A percentile compares a stretch with the other conserved stretches of the same genome.
Evolutionary conservation across 768 basidiomycete genomes (phyloP).

Genomic region (Termitomyces heimii): DNA sequence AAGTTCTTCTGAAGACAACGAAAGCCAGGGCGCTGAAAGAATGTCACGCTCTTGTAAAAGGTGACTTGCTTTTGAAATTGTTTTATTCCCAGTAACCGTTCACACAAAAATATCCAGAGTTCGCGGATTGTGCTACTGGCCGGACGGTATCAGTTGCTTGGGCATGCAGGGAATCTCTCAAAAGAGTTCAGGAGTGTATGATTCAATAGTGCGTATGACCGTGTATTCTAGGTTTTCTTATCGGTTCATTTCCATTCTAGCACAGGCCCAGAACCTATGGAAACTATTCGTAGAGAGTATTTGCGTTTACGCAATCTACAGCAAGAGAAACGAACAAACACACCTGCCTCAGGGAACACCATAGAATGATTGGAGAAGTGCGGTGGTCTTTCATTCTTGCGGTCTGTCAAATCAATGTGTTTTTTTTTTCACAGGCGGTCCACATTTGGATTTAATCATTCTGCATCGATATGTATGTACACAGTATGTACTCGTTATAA

Average conservation of each 20-base stretch:
- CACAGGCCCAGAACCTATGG: slow-evolving; percentile 72
- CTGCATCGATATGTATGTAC: background rate
- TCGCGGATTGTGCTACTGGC: slow-evolving; percentile 79
- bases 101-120: slow-evolving; percentile 41
- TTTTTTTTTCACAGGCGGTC: background rate
- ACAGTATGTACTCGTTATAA: background rate
- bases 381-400: background rate
- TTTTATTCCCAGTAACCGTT: background rate
- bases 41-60: slow-evolving; percentile 73
- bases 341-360: background rate
- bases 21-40: slow-evolving; percentile 76
- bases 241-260: slow-evolving; percentile 28
- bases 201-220: slow-evolving; percentile 59
- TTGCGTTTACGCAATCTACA: slow-evolving; percentile 54
- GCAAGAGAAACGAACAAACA: slow-evolving; percentile 15
- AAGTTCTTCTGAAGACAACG: slow-evolving; percentile 75
- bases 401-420: background rate
- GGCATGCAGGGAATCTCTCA: slow-evolving; percentile 70
- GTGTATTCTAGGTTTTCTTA: background rate
- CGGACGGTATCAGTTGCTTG: slow-evolving; percentile 82
- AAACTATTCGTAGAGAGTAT: slow-evolving; percentile 65
- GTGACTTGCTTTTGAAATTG: slow-evolving; percentile 24
- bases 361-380: background rate
- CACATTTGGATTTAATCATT: background rate
- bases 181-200: slow-evolving; percentile 73